These are phyloP conservation scores for Gossypium australe DNA, from an alignment of 345 rosid species.

Conservation along the genomic window DNA sequence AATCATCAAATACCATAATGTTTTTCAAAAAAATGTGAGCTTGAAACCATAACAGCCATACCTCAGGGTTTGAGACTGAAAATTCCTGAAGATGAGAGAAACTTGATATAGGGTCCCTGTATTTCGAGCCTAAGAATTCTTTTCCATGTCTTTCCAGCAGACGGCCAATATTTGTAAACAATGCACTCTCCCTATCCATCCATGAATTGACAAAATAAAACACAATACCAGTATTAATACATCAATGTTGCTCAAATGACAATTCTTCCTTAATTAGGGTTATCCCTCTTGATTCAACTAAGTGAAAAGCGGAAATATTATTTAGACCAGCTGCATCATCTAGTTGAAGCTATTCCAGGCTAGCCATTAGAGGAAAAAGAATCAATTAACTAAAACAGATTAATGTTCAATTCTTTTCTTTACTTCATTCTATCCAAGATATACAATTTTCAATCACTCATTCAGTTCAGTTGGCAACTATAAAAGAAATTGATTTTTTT, in stretches of 20 bases:
- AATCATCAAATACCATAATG: background rate
- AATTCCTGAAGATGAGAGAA: conserved; percentile 81
- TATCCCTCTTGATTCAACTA: background rate
- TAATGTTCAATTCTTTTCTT: background rate
- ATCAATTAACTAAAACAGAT: background rate
- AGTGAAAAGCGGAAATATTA: background rate
- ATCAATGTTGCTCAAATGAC: background rate
- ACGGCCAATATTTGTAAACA: conserved; percentile 58
- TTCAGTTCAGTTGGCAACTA: background rate
- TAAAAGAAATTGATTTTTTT: background rate
- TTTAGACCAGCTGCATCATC: background rate
- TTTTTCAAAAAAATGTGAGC: background rate
- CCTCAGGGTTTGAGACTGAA: conserved; percentile 87
- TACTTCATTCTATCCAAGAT: background rate
- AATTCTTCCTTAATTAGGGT: background rate
- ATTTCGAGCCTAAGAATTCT: conserved; percentile 64
- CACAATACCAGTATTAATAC: background rate
- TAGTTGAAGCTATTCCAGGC: background rate
- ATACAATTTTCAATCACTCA: background rate
- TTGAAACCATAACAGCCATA: conserved; percentile 16
- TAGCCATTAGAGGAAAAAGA: background rate
- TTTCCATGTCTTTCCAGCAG: conserved; percentile 65
- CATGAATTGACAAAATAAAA: background rate
- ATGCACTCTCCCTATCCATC: conserved; percentile 52
- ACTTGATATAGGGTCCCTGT: conserved; percentile 71